These are phyloP conservation scores for Polytrichum formosum DNA, from an alignment of 225 moss, liverwort and hornwort genomes.

Conservation along the genomic window DNA sequence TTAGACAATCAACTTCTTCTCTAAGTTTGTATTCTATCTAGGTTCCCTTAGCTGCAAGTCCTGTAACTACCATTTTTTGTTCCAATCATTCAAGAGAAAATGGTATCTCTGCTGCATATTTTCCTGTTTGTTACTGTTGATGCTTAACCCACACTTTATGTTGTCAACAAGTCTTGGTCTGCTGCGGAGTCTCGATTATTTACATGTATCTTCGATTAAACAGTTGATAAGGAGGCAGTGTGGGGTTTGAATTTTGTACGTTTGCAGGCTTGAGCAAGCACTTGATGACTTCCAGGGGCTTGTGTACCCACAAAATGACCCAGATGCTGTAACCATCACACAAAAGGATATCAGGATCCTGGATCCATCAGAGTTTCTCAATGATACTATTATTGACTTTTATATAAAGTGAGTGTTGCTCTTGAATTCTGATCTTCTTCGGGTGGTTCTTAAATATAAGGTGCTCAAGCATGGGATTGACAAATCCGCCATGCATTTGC, in stretches of 20 bases:
- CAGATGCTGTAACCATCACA: constrained; percentile 63
- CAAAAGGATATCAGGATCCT: constrained; percentile 50
- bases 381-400: constrained; percentile 65
- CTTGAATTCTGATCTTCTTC: background rate
- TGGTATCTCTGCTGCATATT: background rate
- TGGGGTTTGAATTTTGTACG: background rate
- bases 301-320: constrained; percentile 49
- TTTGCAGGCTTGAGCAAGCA: constrained; percentile 27
- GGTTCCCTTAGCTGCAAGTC: too few species aligned
- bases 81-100: background rate
- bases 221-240: constrained; percentile 1
- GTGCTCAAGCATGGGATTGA: too few species aligned
- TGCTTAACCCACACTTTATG: background rate
- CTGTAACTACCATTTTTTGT: background rate
- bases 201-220: background rate
- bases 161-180: background rate
- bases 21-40: too few species aligned
- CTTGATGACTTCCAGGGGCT: constrained; percentile 37
- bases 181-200: background rate
- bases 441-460: too few species aligned
- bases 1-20: too few species aligned
- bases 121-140: background rate
- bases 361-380: constrained; percentile 52
- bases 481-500: too few species aligned
- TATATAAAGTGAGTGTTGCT: constrained; percentile 51